Percentiles rank a stretch among this genome's conserved stretches.
phyloP scores from a whole-genome alignment of 1,284 basidiomycete genomes.

The Peniophora sp. region DNA sequence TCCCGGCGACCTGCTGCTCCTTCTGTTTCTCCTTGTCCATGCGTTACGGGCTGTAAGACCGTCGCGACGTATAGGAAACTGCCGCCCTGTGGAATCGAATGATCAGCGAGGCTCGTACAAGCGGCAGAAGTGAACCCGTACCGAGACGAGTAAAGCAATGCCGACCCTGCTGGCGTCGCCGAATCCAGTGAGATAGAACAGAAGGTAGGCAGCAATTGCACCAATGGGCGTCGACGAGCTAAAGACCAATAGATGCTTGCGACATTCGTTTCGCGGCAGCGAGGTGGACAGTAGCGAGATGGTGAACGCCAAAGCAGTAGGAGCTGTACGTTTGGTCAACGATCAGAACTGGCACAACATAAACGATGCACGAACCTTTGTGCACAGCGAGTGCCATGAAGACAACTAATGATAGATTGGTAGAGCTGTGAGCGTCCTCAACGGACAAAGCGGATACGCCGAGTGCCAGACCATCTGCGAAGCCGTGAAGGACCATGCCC shows the following conservation, averaged over 20 bases:
- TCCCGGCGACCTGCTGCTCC: not conserved
- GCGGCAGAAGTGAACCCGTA: conserved; percentile 30
- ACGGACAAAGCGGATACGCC: conserved; percentile 61
- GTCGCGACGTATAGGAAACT: conserved; percentile 95
- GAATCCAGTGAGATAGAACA: conserved; percentile 51
- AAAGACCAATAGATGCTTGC: conserved; percentile 71
- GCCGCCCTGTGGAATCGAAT: conserved; percentile 58
- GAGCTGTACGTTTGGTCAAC: conserved; percentile 43
- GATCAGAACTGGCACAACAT: not conserved
- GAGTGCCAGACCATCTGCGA: conserved; percentile 86
- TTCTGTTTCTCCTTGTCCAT: conserved; percentile 18
- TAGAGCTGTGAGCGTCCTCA: conserved; percentile 19
- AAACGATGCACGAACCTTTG: conserved; percentile 58
- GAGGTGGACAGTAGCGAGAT: conserved; percentile 74
- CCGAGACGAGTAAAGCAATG: conserved; percentile 71
- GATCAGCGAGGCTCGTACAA: conserved; percentile 1
- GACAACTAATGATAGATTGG: conserved; percentile 65
- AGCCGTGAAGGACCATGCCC: conserved; percentile 78
- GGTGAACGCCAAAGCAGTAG: conserved; percentile 78
- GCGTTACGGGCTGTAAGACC: conserved; percentile 70
- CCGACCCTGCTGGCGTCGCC: conserved; percentile 24
- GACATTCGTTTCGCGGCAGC: conserved; percentile 60
- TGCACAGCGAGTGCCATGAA: conserved; percentile 86
- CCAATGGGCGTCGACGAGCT: conserved; percentile 74
- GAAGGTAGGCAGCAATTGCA: conserved; percentile 60